These are phyloP conservation scores for Bryoerythrophyllum caledonicum DNA, from an alignment of 225 moss, liverwort and hornwort genomes.

Conservation along the genomic window DNA sequence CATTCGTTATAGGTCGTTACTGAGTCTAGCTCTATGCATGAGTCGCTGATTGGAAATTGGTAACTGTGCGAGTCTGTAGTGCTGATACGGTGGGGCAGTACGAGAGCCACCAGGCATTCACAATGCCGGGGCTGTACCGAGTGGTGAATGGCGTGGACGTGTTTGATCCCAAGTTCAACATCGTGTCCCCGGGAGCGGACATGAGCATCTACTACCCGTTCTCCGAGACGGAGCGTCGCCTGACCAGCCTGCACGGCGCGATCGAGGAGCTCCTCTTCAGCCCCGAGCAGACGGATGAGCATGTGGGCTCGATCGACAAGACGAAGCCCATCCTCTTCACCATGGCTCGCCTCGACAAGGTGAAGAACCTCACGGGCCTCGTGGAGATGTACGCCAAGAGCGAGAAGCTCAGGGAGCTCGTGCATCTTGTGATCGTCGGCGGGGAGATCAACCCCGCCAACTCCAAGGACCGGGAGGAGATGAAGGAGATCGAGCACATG, in stretches of 20 bases:
- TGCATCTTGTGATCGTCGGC: conserved; percentile 61
- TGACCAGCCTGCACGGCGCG: conserved; percentile 60
- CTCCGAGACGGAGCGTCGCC: conserved; percentile 47
- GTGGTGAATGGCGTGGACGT: conserved; percentile 70
- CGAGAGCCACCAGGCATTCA: conserved; percentile 69
- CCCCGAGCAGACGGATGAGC: conserved; percentile 64
- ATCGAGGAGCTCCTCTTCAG: conserved; percentile 65
- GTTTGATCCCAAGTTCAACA: conserved; percentile 82
- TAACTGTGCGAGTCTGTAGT: conserved; percentile 38
- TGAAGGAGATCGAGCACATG: conserved; percentile 61
- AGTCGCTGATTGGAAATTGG: neutral
- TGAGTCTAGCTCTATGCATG: neutral
- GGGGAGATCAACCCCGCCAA: conserved; percentile 49
- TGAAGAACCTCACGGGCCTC: conserved; percentile 64
- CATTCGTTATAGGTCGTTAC: too few species aligned
- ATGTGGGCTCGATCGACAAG: conserved; percentile 53
- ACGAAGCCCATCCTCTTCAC: conserved; percentile 66
- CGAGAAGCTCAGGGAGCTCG: conserved; percentile 51
- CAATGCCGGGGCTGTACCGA: conserved; percentile 67
- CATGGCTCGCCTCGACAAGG: conserved; percentile 71
- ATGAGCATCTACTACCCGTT: conserved; percentile 68
- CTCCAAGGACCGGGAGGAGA: conserved; percentile 66
- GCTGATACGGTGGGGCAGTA: conserved; percentile 72
- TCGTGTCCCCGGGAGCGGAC: conserved; percentile 77
- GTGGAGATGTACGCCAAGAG: conserved; percentile 57